A percentile compares a stretch with the other conserved stretches of the same genome.
Conservation (phyloP, 106 monocot genomes). For the Xerophyta viscosa region DNA sequence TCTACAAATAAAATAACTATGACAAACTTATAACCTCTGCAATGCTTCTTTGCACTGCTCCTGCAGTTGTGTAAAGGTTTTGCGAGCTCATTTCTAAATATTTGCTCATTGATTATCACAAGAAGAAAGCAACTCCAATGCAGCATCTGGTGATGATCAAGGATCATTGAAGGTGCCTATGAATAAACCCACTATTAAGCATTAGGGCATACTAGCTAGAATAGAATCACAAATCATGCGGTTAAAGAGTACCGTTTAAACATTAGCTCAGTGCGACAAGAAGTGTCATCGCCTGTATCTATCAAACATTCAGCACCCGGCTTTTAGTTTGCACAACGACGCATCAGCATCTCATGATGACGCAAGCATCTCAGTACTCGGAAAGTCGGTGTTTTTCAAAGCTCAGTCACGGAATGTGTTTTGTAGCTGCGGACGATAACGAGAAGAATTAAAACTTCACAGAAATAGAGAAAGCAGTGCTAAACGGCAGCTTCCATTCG, state of each 20-base stretch:
- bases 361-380: slow-evolving; percentile 91
- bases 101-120: slow-evolving; percentile 95
- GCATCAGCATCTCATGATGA: slow-evolving; percentile 93
- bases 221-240: neutral
- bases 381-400: slow-evolving; percentile 90
- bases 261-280: slow-evolving; percentile 98
- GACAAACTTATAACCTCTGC: slow-evolving; percentile 61
- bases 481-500: too few species aligned
- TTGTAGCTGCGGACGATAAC: slow-evolving; percentile 57
- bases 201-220: slow-evolving; percentile 23
- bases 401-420: slow-evolving; percentile 97
- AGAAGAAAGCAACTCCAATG: slow-evolving; percentile 95
- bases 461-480: too few species aligned
- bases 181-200: slow-evolving; percentile 66
- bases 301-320: slow-evolving; percentile 97
- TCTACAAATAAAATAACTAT: slow-evolving; percentile 2
- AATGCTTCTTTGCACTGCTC: slow-evolving; percentile 90
- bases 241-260: slow-evolving; percentile 57
- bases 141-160: slow-evolving; percentile 92
- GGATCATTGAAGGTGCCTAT: slow-evolving; percentile 95
- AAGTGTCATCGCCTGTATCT: slow-evolving; percentile 94
- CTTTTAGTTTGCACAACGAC: slow-evolving; percentile 89
- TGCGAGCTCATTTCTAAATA: slow-evolving; percentile 78
- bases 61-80: slow-evolving; percentile 93
- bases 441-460: neutral